Evolutionary conservation across 1,284 basidiomycete genomes (phyloP).

Genomic region (Uromyces viciae-fabae): DNA sequence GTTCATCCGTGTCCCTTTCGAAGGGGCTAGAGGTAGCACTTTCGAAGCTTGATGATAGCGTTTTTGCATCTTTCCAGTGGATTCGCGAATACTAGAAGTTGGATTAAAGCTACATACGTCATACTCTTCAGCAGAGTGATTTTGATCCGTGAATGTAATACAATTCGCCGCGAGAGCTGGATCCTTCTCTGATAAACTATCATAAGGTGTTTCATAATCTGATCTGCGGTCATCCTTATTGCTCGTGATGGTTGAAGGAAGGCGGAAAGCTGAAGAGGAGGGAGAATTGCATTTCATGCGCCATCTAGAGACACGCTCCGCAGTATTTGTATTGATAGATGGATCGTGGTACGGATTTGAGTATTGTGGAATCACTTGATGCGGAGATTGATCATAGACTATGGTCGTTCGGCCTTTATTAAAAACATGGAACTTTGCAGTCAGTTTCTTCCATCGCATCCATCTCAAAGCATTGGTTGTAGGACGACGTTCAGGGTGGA

Average conservation of each 20-base stretch:
- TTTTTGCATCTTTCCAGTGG: not conserved
- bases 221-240: not conserved
- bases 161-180: not conserved
- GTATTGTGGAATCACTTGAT: conserved; percentile 5
- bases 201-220: not conserved
- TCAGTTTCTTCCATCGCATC: not conserved
- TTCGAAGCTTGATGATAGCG: not conserved
- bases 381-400: not conserved
- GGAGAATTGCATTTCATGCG: not conserved
- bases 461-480: no score
- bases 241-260: conserved; percentile 13
- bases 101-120: conserved; percentile 14
- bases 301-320: conserved; percentile 32
- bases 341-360: conserved; percentile 43
- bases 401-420: not conserved
- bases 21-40: not conserved
- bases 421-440: not conserved
- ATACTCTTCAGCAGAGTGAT: not conserved
- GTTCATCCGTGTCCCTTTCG: conserved; percentile 1
- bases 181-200: not conserved
- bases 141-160: not conserved
- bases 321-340: conserved; percentile 30
- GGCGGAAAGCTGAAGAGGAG: conserved; percentile 7
- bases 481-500: not conserved
- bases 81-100: conserved; percentile 1